These are phyloP conservation scores for Nothophaeocryptopus gaeumannii DNA, from an alignment of 2,329 filamentous ascomycete genomes.

Conservation along the genomic window DNA sequence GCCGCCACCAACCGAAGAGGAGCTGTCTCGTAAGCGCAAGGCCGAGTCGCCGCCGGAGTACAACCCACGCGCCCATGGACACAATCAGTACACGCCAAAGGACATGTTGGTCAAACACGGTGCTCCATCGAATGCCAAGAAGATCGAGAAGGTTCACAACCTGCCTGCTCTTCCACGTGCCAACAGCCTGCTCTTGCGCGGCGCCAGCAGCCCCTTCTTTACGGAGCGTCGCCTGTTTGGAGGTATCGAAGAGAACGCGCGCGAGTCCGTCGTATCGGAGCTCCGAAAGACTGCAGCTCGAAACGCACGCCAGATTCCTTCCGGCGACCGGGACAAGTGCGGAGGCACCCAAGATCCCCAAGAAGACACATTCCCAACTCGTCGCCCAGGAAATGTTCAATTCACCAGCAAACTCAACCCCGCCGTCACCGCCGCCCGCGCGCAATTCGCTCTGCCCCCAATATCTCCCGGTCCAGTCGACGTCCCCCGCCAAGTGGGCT, in stretches of 20 bases:
- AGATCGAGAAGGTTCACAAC: constrained; percentile 12
- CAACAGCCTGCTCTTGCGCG: constrained; percentile 1
- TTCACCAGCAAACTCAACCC: too few species aligned
- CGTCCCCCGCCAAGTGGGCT: constrained; percentile 21
- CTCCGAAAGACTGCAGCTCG: background rate
- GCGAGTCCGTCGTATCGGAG: constrained; percentile 2
- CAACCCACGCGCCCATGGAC: constrained; percentile 23
- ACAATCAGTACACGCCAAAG: constrained; percentile 31
- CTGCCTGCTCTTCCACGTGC: constrained; percentile 12
- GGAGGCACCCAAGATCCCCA: too few species aligned
- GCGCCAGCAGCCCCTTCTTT: constrained; percentile 6
- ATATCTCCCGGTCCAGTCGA: constrained; percentile 1
- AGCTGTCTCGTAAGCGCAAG: constrained; percentile 21
- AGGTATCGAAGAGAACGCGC: constrained; percentile 8
- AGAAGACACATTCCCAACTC: too few species aligned
- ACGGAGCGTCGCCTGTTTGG: constrained; percentile 8
- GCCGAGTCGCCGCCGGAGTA: constrained; percentile 14
- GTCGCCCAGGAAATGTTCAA: too few species aligned
- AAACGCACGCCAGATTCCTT: background rate
- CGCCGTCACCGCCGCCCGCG: background rate
- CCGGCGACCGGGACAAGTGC: too few species aligned
- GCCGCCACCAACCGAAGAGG: constrained; percentile 10
- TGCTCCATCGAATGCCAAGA: constrained; percentile 22
- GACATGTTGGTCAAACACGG: constrained; percentile 30
- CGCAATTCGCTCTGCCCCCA: background rate